These are phyloP conservation scores for Coprinopsis strossmayeri DNA, from an alignment of 768 basidiomycete genomes.

Conservation along the genomic window DNA sequence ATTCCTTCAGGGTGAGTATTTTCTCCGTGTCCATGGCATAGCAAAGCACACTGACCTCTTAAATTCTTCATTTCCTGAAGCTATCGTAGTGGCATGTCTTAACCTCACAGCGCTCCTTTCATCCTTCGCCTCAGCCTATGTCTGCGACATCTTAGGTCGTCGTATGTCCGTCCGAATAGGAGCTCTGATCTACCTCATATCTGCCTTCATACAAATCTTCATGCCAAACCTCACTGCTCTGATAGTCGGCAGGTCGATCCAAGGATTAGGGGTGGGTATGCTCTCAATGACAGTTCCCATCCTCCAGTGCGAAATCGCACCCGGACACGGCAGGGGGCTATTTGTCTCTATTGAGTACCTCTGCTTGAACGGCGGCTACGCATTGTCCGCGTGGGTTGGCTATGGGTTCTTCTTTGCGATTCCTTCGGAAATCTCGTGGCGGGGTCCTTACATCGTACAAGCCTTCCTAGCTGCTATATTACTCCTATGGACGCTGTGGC, in stretches of 20 bases:
- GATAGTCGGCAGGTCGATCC: slow-evolving; percentile 37
- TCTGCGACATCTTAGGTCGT: slow-evolving; percentile 44
- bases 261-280: slow-evolving; percentile 43
- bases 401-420: slow-evolving; percentile 41
- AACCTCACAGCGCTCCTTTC: slow-evolving; percentile 45
- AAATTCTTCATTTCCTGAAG: slow-evolving; percentile 22
- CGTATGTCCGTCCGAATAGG: slow-evolving; percentile 46
- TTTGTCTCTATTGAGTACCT: slow-evolving; percentile 51
- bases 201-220: slow-evolving; percentile 44
- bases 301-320: slow-evolving; percentile 43
- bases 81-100: slow-evolving; percentile 43
- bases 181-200: slow-evolving; percentile 40
- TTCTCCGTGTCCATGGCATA: too few relatives aligned
- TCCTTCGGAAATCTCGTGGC: slow-evolving; percentile 45
- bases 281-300: slow-evolving; percentile 46
- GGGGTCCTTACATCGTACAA: slow-evolving; percentile 50
- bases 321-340: slow-evolving; percentile 40
- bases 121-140: slow-evolving; percentile 38
- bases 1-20: slow-evolving; percentile 34
- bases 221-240: slow-evolving; percentile 35
- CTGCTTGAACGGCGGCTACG: slow-evolving; percentile 45
- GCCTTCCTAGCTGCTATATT: slow-evolving; percentile 42
- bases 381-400: slow-evolving; percentile 43
- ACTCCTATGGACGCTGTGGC: slow-evolving; percentile 39
- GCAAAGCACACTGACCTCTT: not conserved